Conservation (phyloP, 2,329 filamentous ascomycete genomes). For the Torrubiella hemipterigena region DNA sequence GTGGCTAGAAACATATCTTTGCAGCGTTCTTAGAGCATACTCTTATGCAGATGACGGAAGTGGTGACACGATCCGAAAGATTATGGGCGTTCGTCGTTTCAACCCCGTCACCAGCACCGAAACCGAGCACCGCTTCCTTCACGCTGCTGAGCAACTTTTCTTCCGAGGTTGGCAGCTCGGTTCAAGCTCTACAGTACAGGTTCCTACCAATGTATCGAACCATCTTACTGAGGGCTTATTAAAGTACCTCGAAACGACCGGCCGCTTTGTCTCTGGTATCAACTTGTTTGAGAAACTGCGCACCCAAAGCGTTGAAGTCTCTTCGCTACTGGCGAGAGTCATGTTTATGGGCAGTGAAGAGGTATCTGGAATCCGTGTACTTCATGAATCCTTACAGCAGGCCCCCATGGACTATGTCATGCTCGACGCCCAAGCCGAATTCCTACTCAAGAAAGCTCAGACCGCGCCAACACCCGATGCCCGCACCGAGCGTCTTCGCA, state of each 20-base stretch:
- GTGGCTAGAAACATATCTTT: slow-evolving; percentile 96
- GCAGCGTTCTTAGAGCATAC: slow-evolving; percentile 86
- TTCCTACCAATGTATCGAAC: slow-evolving; percentile 93
- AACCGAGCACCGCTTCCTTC: slow-evolving; percentile 89
- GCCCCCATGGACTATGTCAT: slow-evolving; percentile 97
- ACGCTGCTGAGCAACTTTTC: slow-evolving; percentile 88
- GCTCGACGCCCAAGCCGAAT: slow-evolving; percentile 87
- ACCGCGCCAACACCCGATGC: slow-evolving; percentile 39
- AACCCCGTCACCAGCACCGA: slow-evolving; percentile 98
- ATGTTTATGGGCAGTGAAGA: slow-evolving; percentile 94
- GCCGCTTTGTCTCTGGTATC: slow-evolving; percentile 86
- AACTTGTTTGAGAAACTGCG: slow-evolving; percentile 96
- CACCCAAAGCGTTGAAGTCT: slow-evolving; percentile 82
- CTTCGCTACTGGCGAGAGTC: slow-evolving; percentile 81
- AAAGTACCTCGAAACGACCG: slow-evolving; percentile 91
- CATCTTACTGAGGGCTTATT: slow-evolving; percentile 88
- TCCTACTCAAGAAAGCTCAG: slow-evolving; percentile 73
- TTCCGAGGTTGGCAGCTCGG: slow-evolving; percentile 94
- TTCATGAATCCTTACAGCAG: slow-evolving; percentile 81
- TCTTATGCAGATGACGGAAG: slow-evolving; percentile 94
- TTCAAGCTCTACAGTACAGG: slow-evolving; percentile 93
- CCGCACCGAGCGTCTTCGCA: slow-evolving; percentile 58
- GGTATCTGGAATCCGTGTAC: slow-evolving; percentile 80
- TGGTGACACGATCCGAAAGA: slow-evolving; percentile 89
- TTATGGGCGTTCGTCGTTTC: slow-evolving; percentile 92